Base-by-base conservation (phyloP, 108 stramenopile genomes). In the Fragilariopsis cylindrus region DNA sequence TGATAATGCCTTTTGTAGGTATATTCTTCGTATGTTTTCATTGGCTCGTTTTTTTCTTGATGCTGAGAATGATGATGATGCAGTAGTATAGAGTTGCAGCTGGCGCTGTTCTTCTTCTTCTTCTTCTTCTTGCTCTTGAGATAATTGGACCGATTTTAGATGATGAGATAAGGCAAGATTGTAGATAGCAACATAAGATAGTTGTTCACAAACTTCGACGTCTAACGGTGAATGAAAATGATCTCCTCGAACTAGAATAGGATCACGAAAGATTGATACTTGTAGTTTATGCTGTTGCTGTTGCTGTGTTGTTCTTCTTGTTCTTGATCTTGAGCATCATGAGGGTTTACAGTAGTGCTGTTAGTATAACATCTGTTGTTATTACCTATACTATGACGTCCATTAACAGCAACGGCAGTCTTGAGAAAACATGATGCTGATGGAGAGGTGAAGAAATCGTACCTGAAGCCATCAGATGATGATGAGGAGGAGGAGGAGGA, bases 131-230 rank as follows among this genome's bases (percentile, higher is more conserved):
- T 30, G 30, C 30, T 30, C 30, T 30, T 30, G 30, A 30, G 30
- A 30, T 58, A 68, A 30, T 48, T 63, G 50, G 52, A 70, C 60
- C n/a, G 56, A 66, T 60, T 58, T 76, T 15, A 76, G 60, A 64
- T 76, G 76, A 47, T 76, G 69, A 8, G 76, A 58, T 4, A 76
- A 50, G 18, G 76, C 76, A 21, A 76, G 76, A 19, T 76, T 76
- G 76, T 70, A 76, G 9, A 76, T 69, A 3, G 69, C 69, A 15
- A 64, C 69, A 53, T 70, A 70, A 1, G 76, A 76, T 53, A 70
- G 67, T 48, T 68, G 30, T 60, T 76, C 75, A 60, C 75, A 76
- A n/a, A 39, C 12, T 5, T 58, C n/a, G 6, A 68, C n/a, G 46
- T 68, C 45, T 5, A 48, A 18, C 43, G 47, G 4, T 45, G 40